Base-by-base conservation (phyloP, 192 early-diverging fungal genomes). In the Phycomyces blakesleeanus region DNA sequence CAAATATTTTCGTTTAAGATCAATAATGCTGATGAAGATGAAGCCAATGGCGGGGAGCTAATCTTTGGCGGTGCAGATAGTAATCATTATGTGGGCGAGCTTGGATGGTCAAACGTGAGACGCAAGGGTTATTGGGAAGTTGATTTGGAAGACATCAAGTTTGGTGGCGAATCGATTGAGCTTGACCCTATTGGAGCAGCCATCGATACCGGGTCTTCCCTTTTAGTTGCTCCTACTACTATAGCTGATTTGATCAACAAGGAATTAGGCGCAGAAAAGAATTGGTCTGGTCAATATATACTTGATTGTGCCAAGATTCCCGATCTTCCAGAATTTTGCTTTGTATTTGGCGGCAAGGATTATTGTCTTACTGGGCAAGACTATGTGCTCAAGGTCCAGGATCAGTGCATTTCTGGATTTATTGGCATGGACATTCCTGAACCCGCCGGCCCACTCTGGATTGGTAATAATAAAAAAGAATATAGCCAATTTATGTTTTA, bases 81-180 rank as follows among this genome's bases (percentile, higher is more conserved):
- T 55, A 78, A 81, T 41, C 92, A 87, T 67, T 96, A 85, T 73
- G 74, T 61, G 11, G 88, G 88, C 38, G 76, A 87, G 15, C 76
- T 90, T 55, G 70, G 80, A 54, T 99, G 90, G 88, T 88, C 92
- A 39, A 83, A 89, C 9, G 89, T 99, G 51, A 81, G 84, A 37
- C 87, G 93, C 69, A 92, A 93, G 81, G 95, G 85, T 3, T 99
- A 99, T 81, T 99, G 97, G 97, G 95, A 99, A 78, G 91, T 98
- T 55, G 88, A 88, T 22, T 77, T 99, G n/a, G 77, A 89, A 64
- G 81, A 86, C 62, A 82, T 92, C 51, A 82, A 76, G 49, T 83
- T 98, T 60, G 93, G 87, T 64, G 91, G 87, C 44, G 83, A 87
- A 22, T 79, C 85, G 34, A 74, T 95, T 64, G 68, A 83, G 11